phyloP scores from a whole-genome alignment of 352 stramenopile species.

The Globisporangium yorkense region DNA sequence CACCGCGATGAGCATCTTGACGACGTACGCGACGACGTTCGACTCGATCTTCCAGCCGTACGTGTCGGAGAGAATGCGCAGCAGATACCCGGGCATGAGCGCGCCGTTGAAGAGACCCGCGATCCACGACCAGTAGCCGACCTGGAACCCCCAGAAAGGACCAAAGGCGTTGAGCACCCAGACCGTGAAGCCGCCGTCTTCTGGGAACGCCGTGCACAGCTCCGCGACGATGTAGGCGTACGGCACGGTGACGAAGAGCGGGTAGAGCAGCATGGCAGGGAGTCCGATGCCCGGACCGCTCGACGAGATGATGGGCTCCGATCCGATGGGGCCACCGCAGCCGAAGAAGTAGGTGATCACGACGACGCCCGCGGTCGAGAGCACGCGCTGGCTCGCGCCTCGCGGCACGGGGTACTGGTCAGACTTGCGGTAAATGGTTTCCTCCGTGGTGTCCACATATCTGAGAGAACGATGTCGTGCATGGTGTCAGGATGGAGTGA shows the following conservation, averaged over 20 bases:
- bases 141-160: slow-evolving; percentile 72
- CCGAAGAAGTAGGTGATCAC: slow-evolving; percentile 49
- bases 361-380: slow-evolving; percentile 28
- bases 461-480: not conserved
- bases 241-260: slow-evolving; percentile 52
- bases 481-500: no score
- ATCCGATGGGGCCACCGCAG: slow-evolving; percentile 43
- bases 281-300: slow-evolving; percentile 52
- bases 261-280: slow-evolving; percentile 46
- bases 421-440: not conserved
- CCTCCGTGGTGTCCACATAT: not conserved
- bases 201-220: slow-evolving; percentile 63
- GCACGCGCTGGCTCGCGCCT: slow-evolving; percentile 17
- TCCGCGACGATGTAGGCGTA: slow-evolving; percentile 59
- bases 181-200: slow-evolving; percentile 67
- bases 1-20: slow-evolving; percentile 28
- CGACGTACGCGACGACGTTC: slow-evolving; percentile 17
- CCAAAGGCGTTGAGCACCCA: slow-evolving; percentile 71
- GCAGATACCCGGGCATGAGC: slow-evolving; percentile 33
- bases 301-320: slow-evolving; percentile 46
- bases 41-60: slow-evolving; percentile 23
- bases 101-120: slow-evolving; percentile 47
- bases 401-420: slow-evolving; percentile 17
- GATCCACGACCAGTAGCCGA: slow-evolving; percentile 85
- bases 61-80: slow-evolving; percentile 32